Conservation (phyloP, 176 grass and related monocot species). For the Triticum urartu region DNA sequence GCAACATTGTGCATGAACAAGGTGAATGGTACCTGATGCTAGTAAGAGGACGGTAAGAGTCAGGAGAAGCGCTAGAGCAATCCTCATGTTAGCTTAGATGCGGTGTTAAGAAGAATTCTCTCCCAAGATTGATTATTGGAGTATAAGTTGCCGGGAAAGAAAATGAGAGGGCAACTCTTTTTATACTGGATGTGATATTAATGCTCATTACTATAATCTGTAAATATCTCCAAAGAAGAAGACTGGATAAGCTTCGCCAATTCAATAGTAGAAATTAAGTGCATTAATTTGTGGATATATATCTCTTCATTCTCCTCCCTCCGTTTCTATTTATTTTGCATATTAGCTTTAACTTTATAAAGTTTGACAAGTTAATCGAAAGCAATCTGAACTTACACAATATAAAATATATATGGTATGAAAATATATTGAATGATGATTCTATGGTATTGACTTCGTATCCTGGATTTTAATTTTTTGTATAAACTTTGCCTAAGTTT, state of each 20-base stretch:
- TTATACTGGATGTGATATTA: neutral
- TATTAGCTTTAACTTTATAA: too few relatives aligned
- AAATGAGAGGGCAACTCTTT: neutral
- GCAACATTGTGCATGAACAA: neutral
- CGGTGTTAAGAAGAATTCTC: neutral
- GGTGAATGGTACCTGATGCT: neutral
- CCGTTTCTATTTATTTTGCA: too few relatives aligned
- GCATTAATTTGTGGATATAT: neutral
- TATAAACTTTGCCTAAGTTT: too few relatives aligned
- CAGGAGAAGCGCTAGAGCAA: neutral
- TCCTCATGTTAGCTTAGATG: neutral
- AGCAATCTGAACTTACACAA: too few relatives aligned
- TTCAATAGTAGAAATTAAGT: neutral
- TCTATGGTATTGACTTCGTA: too few relatives aligned
- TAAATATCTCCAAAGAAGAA: neutral
- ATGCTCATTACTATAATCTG: neutral
- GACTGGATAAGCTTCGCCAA: neutral
- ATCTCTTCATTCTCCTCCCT: too few relatives aligned
- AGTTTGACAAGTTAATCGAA: too few relatives aligned
- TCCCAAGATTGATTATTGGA: neutral
- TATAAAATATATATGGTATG: too few relatives aligned
- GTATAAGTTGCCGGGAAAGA: neutral
- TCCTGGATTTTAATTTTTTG: too few relatives aligned
- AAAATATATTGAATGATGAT: too few relatives aligned
- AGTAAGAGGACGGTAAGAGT: neutral